Percentiles rank a stretch among this genome's conserved stretches.
Conservation (phyloP, 805 yeast genomes). For the Scheffersomyces stipitis region DNA sequence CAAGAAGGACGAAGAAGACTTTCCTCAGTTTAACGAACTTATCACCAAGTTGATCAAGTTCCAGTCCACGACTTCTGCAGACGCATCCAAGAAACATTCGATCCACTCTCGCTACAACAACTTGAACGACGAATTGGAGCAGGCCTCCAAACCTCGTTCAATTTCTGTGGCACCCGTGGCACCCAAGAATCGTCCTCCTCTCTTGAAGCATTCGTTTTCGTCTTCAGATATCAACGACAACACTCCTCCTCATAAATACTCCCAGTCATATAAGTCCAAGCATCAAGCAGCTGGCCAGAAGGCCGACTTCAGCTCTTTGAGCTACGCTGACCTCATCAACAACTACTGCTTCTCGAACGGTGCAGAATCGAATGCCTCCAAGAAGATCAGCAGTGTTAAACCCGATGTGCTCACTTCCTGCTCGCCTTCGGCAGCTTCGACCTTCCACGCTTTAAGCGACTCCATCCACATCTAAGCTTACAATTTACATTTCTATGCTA, state of each 20-base stretch:
- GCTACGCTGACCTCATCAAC: slow-evolving; percentile 34
- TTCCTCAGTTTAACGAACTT: slow-evolving; percentile 22
- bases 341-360: slow-evolving; percentile 38
- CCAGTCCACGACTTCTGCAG: slow-evolving; percentile 6
- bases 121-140: slow-evolving; percentile 12
- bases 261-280: slow-evolving; percentile 26
- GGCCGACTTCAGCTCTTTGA: slow-evolving; percentile 20
- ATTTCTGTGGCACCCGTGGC: slow-evolving; percentile 1
- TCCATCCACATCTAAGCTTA: slow-evolving; percentile 26
- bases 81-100: slow-evolving; percentile 9
- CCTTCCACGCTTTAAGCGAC: slow-evolving; percentile 35
- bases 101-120: slow-evolving; percentile 17
- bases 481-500: too few species aligned
- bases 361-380: slow-evolving; percentile 4
- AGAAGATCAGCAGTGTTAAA: not conserved
- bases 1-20: slow-evolving; percentile 7
- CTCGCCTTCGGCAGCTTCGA: slow-evolving; percentile 27
- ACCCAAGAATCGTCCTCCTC: slow-evolving; percentile 14
- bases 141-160: slow-evolving; percentile 5
- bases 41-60: slow-evolving; percentile 18
- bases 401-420: not conserved
- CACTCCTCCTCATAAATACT: slow-evolving; percentile 21
- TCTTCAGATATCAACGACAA: slow-evolving; percentile 14
- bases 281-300: slow-evolving; percentile 1
- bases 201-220: slow-evolving; percentile 17